Base-by-base conservation (phyloP, 352 stramenopile genomes). In the Blastocystis hominis region DNA sequence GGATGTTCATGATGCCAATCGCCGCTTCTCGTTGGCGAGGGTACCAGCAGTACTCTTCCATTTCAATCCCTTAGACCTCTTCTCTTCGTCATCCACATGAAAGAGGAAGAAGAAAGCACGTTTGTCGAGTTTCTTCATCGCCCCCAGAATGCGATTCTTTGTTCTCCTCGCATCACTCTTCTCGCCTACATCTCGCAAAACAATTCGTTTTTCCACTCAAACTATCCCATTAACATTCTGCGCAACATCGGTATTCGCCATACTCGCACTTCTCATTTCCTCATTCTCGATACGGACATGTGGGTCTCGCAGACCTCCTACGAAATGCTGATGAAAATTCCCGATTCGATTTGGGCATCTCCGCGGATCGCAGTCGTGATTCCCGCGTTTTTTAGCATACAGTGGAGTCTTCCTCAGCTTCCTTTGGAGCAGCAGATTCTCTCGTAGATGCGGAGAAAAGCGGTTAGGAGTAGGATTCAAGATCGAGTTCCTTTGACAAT, bases 211-310 rank as follows among this genome's bases (percentile, higher is more conserved):
- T 80, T 80, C 53, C 30, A 61, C 55, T 64, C 46, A 13, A 61
- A 80, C 47, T 86, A 77, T 47, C 76, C 76, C 13, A 86, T 86
- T 36, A 86, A 86, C 44, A 86, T 86, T 59, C 42, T 86, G 0
- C 44, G 76, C 0, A 86, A 86, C 34, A 30, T 76, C 40, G 76
- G 59, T 9, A 75, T 86, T 76, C 50, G 63, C 15, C 56, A 86
- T n/a, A 38, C 36, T 13, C 42, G 47, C 38, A 86, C 76, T 17
- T 70, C 59, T 6, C 76, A 86, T 36, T 86, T 75, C 56, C 44
- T 72, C n/a, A 24, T 77, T 3, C 59, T 76, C 9, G 76, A 86
- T 36, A 72, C 63, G 2, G 76, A 86, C 53, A 86, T 86, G 50
- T 42, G 53, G 46, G 30, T 80, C 15, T 38, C 24, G 24, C 7